Conservation (phyloP, 208 protist genomes). For the Leishmania aethiopica region DNA sequence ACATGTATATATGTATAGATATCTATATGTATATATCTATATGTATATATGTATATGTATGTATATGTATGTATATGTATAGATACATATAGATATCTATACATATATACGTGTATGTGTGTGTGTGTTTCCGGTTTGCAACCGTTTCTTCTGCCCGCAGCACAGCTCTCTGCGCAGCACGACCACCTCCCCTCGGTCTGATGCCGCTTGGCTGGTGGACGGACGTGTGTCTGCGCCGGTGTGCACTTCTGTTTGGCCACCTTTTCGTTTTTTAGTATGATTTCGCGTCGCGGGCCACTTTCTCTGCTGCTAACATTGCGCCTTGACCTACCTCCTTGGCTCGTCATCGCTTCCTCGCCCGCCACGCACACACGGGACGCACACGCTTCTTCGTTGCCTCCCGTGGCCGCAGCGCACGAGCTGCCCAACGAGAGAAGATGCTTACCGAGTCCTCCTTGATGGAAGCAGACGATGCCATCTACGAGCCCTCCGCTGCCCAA, state of each 20-base stretch:
- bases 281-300: not conserved
- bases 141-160: not conserved
- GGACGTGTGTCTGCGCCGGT: not conserved
- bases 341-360: not conserved
- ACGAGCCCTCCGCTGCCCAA: slow-evolving; percentile 1
- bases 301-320: not conserved
- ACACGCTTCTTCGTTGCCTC: not conserved
- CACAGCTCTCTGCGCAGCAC: not conserved
- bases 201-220: too few species aligned
- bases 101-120: not conserved
- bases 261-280: not conserved
- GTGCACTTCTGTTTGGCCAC: not conserved
- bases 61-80: too few species aligned
- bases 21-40: too few species aligned
- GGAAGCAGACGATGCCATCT: not conserved
- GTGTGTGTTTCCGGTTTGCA: not conserved
- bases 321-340: not conserved
- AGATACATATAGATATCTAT: too few species aligned
- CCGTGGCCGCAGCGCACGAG: not conserved
- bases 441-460: slow-evolving; percentile 12
- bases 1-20: too few species aligned
- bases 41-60: not conserved
- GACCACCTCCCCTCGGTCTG: too few species aligned
- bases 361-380: not conserved
- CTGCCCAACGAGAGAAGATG: slow-evolving; percentile 6